phyloP scores from a whole-genome alignment of 192 early-diverging fungal genomes.

The Mortierella hygrophila region DNA sequence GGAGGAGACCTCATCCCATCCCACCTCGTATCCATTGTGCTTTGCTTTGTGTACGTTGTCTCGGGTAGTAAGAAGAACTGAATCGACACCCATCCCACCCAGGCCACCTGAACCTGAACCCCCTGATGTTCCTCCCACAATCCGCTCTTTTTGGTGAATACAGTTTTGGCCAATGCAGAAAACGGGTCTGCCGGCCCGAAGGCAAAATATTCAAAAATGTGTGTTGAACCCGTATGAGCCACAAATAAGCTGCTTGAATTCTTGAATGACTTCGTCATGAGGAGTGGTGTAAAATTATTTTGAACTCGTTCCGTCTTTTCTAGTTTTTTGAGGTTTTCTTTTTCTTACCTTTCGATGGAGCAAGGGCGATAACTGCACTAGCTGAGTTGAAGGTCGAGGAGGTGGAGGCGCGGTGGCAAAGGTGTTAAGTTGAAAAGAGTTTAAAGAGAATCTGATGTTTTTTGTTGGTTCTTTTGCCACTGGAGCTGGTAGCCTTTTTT shows the following conservation, averaged over 20 bases:
- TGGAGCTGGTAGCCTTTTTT: neutral
- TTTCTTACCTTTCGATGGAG: neutral
- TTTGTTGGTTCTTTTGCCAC: neutral
- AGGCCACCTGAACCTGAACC: neutral
- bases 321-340: neutral
- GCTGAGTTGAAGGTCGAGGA: neutral
- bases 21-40: too few species aligned
- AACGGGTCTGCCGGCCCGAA: conserved; percentile 5
- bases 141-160: neutral
- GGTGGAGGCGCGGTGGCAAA: neutral
- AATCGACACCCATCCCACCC: too few species aligned
- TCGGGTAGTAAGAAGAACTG: too few species aligned
- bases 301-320: neutral
- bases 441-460: neutral
- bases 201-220: neutral
- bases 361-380: neutral
- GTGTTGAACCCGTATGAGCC: neutral
- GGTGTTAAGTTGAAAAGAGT: neutral
- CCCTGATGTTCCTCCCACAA: neutral
- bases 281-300: neutral
- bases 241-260: neutral
- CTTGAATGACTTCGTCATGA: neutral
- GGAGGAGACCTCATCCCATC: too few species aligned
- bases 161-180: conserved; percentile 5
- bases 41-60: too few species aligned